These are phyloP conservation scores for Rhizophora mangle DNA, from an alignment of 345 rosid genomes.

Conservation along the genomic window DNA sequence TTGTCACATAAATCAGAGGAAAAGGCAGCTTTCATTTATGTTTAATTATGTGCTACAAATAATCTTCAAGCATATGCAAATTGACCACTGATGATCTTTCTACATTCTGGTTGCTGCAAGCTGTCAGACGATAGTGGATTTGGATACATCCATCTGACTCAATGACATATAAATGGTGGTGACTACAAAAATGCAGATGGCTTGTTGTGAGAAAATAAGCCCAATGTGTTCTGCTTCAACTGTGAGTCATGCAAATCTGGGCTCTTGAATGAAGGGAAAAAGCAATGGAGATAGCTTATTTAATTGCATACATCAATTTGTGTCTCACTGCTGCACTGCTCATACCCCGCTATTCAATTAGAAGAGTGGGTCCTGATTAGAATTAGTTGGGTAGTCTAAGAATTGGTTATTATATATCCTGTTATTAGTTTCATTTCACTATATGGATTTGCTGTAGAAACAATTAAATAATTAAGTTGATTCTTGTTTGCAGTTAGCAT, in stretches of 20 bases:
- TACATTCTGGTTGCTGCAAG: slow-evolving; percentile 66
- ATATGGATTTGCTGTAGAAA: too few relatives aligned
- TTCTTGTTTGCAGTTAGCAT: too few relatives aligned
- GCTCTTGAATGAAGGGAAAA: slow-evolving; percentile 34
- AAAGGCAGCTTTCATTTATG: background rate
- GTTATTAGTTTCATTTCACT: too few relatives aligned
- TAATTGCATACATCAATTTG: background rate
- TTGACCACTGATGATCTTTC: background rate
- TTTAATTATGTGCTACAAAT: background rate
- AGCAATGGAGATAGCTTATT: slow-evolving; percentile 29
- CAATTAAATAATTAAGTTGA: too few relatives aligned
- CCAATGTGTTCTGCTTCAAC: slow-evolving; percentile 37
- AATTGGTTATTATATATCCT: too few relatives aligned
- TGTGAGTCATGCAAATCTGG: slow-evolving; percentile 62
- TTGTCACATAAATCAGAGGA: too few relatives aligned
- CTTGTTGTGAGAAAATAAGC: slow-evolving; percentile 48
- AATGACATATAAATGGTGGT: slow-evolving; percentile 22
- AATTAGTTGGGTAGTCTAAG: too few relatives aligned
- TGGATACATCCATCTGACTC: slow-evolving; percentile 37
- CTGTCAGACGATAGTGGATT: slow-evolving; percentile 57
- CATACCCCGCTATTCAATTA: too few relatives aligned
- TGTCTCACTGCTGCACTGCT: background rate
- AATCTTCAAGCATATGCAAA: background rate
- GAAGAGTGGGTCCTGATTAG: too few relatives aligned
- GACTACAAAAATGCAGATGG: slow-evolving; percentile 33